Percentiles rank a stretch among this genome's conserved stretches.
Conservation (phyloP, 192 early-diverging fungal species). For the Gamsiella multidivaricata region DNA sequence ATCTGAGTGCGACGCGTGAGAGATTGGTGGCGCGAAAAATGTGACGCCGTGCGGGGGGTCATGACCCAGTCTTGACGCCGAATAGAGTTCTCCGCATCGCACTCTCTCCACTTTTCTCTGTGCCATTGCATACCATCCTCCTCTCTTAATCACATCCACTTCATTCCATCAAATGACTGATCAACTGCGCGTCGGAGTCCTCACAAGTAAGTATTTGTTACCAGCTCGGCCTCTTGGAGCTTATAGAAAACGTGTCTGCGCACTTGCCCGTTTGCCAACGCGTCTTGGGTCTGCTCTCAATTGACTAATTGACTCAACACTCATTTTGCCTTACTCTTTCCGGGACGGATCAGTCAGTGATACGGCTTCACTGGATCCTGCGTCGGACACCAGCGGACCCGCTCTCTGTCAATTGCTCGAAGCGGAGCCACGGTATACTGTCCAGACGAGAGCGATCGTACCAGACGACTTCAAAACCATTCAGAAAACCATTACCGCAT, state of each 20-base stretch:
- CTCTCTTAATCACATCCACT: not conserved
- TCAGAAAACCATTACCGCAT: constrained; percentile 57
- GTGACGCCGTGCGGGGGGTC: too few species aligned
- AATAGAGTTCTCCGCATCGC: not conserved
- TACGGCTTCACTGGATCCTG: constrained; percentile 61
- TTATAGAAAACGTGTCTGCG: not conserved
- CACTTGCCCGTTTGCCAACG: not conserved
- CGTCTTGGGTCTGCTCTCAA: not conserved
- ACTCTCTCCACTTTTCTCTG: not conserved
- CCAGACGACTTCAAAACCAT: constrained; percentile 69
- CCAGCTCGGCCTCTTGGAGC: not conserved
- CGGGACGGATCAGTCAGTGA: constrained; percentile 67
- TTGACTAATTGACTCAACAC: too few species aligned
- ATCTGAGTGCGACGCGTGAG: too few species aligned
- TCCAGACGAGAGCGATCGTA: constrained; percentile 53
- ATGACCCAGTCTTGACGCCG: too few species aligned
- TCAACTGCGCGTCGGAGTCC: constrained; percentile 39
- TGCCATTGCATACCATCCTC: not conserved
- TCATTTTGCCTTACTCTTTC: not conserved
- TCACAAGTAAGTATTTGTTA: constrained; percentile 37
- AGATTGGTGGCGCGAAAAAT: too few species aligned
- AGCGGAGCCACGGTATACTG: constrained; percentile 49
- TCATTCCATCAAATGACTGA: not conserved
- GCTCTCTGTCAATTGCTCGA: constrained; percentile 57
- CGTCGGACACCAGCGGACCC: constrained; percentile 74